Conservation (phyloP, 2,329 filamentous ascomycete genomes). For the Chaetomium strumarium region DNA sequence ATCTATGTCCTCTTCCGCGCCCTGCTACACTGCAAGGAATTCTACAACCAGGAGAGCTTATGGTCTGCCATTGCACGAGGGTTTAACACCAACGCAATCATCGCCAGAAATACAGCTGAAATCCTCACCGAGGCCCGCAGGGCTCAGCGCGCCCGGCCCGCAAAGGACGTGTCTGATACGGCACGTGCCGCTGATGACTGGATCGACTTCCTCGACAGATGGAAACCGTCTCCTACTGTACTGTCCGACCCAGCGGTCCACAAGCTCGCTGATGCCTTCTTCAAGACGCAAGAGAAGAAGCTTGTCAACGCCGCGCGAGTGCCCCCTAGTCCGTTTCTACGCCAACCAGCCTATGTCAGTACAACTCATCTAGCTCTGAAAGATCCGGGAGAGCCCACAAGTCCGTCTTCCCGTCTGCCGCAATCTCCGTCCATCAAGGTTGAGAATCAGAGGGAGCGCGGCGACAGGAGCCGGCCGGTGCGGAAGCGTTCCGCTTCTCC, state of each 20-base stretch:
- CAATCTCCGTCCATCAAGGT: slow-evolving; percentile 1
- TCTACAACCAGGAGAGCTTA: slow-evolving; percentile 11
- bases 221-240: not conserved
- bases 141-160: slow-evolving; percentile 6
- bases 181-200: slow-evolving; percentile 21
- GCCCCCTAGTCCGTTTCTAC: not conserved
- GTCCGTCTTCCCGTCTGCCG: not conserved
- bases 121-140: slow-evolving; percentile 19
- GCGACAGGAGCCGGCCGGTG: not conserved
- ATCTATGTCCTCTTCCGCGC: slow-evolving; percentile 20
- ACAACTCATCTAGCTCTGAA: not conserved
- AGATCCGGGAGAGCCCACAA: not conserved
- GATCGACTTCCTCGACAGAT: slow-evolving; percentile 21
- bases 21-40: slow-evolving; percentile 9
- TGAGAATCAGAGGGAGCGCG: not conserved
- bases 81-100: slow-evolving; percentile 13
- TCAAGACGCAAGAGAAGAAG: slow-evolving; percentile 9
- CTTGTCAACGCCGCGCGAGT: slow-evolving; percentile 18
- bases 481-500: slow-evolving; percentile 21
- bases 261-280: slow-evolving; percentile 10
- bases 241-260: slow-evolving; percentile 5
- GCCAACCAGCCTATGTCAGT: not conserved
- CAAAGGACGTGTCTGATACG: slow-evolving; percentile 15
- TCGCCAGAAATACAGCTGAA: slow-evolving; percentile 8
- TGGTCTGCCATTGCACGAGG: slow-evolving; percentile 19